Base-by-base conservation (phyloP, 148 eudicot species). In the Vaccinium darrowii region DNA sequence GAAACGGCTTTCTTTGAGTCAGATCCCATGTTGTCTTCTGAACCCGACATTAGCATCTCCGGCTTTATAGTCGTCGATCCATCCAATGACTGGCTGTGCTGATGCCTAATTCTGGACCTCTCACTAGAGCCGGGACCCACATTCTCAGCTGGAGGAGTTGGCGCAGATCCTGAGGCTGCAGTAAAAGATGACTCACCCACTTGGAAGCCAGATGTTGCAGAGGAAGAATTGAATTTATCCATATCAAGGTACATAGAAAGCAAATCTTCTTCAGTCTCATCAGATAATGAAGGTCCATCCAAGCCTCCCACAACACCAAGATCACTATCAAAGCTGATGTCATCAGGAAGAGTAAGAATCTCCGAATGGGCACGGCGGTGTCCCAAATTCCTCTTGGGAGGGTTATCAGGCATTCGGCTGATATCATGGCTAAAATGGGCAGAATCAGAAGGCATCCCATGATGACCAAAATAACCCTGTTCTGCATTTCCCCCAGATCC, bases 41-140 rank as follows among this genome's bases (percentile, higher is more conserved):
- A 60, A 30, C 94, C 93, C 1, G 94, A 86, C 78, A 84, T 90
- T 72, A 96, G 91, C 97, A 96, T 92, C 89, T 96, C 99, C 3
- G 97, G 85, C 89, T 93, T 93, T 72, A 96, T 89, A 36, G 92
- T 84, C 25, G 89, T 92, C 4, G 97, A 87, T 69, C 97, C 99
- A 90, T 96, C 99, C 99, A 96, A 94, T 0, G 99, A 96, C 87
- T 90, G 98, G 86, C 99, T 94, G 87, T 96, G 99, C 87, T 94
- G 97, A 83, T 96, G 99, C 62, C 98, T 90, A 78, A 92, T 82
- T 86, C 98, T 91, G n/a, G 91, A 93, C 87, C 93, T 90, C 78
- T 94, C 94, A 67, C 80, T 86, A 23, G 79, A 7, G 50, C 81
- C 80, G 8, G 86, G 77, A 62, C 23, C 85, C 76, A 77, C 67